Evolutionary conservation across 306 rosid species (phyloP), one percentile per base, ranked within the genome.

Genomic region (Hylodesmum podocarpum): DNA sequence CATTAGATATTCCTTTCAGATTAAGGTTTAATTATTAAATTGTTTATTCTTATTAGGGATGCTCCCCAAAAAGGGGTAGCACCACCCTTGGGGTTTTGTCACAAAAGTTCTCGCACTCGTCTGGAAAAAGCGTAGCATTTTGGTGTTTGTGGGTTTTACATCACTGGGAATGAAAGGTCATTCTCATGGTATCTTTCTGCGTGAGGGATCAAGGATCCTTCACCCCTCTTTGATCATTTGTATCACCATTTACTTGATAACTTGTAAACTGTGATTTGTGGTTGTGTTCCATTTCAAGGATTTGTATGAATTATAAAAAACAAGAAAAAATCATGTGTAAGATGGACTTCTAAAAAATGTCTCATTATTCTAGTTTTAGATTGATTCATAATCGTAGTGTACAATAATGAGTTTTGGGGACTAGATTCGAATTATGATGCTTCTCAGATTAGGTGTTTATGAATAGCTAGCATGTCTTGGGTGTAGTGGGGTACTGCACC

Each of bases 41-140:
- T 90, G 78, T 87, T 90, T 86, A 89, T 91, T 88, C 88, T 86
- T 91, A 70, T 86, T 91, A 70, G 85, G 89, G 88, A 41, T 86
- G 69, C 82, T 80, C 84, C 84, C 91, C 80, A 75, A 58, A 86
- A 47, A 70, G 72, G 89, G 85, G 83, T 76, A 67, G 79, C 80
- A 43, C 76, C 80, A 43, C 76, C 89, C 89, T 75, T 67, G 76
- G 84, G 74, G 78, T 76, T 82, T 83, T 80, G 82, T 87, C 34
- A 54, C 80, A 24, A 77, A 66, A 76, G 73, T 77, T 72, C 81
- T 29, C 25, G 49, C 16, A 69, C 76, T 80, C 78, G 62, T 64
- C 81, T 83, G 77, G 85, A 80, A n/a, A n/a, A n/a, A 29, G 72
- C 61, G 62, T 63, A 70, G 80, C 73, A 55, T 81, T 82, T 85